Evolutionary conservation across 1,284 basidiomycete genomes (phyloP).

Genomic region (Leccinum griseonigrum): DNA sequence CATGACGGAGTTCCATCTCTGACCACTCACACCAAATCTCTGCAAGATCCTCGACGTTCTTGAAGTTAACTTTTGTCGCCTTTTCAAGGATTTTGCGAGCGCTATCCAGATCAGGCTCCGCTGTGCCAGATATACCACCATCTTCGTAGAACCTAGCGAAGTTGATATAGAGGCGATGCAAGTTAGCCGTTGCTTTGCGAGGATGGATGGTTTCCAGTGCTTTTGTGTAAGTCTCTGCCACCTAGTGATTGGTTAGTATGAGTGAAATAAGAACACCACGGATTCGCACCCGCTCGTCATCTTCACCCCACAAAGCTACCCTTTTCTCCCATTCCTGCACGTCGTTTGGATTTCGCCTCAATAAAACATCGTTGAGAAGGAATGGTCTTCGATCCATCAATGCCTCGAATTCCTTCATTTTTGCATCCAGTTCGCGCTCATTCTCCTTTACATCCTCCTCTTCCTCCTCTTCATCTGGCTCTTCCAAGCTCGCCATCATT

Average conservation of each 20-base stretch:
- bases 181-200: slow-evolving; percentile 87
- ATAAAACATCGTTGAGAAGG: slow-evolving; percentile 92
- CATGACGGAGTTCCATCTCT: slow-evolving; percentile 95
- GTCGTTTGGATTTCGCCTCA: slow-evolving; percentile 95
- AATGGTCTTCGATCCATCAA: slow-evolving; percentile 96
- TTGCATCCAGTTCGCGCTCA: slow-evolving; percentile 82
- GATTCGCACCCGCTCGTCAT: slow-evolving; percentile 80
- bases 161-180: slow-evolving; percentile 90
- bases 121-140: slow-evolving; percentile 78
- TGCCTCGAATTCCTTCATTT: slow-evolving; percentile 93
- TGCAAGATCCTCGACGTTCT: slow-evolving; percentile 95
- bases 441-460: slow-evolving; percentile 78
- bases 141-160: slow-evolving; percentile 99
- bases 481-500: slow-evolving; percentile 83
- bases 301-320: slow-evolving; percentile 88
- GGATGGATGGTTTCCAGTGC: slow-evolving; percentile 90
- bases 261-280: not conserved
- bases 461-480: slow-evolving; percentile 68
- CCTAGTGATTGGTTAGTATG: slow-evolving; percentile 42
- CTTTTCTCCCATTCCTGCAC: slow-evolving; percentile 99
- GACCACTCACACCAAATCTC: slow-evolving; percentile 99
- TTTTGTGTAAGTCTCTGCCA: slow-evolving; percentile 89
- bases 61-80: slow-evolving; percentile 89
- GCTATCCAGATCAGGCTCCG: slow-evolving; percentile 79
- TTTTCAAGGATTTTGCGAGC: slow-evolving; percentile 93